phyloP scores from a whole-genome alignment of 495 filamentous ascomycete genomes.

The Cercophora scortea region DNA sequence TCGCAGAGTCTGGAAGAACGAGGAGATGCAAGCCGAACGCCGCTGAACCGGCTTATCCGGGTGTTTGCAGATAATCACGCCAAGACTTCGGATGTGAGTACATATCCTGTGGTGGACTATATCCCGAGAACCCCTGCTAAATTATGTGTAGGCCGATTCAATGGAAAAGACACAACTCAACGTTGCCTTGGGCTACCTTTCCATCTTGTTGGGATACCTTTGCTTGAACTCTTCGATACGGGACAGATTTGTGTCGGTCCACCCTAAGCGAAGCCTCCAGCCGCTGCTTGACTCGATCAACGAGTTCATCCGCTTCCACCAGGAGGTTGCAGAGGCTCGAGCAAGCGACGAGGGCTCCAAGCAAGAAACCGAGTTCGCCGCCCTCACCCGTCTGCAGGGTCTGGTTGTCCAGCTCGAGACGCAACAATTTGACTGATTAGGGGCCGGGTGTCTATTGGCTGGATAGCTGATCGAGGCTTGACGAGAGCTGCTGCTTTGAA shows the following conservation, averaged over 20 bases:
- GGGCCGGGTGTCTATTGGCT: too few species aligned
- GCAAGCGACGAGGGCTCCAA: conserved; percentile 39
- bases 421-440: not conserved
- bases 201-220: conserved; percentile 74
- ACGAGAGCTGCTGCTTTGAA: too few species aligned
- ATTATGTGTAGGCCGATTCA: conserved; percentile 59
- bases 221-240: conserved; percentile 52
- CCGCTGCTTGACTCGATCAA: conserved; percentile 68
- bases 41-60: conserved; percentile 38
- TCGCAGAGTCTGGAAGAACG: conserved; percentile 27
- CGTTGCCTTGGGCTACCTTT: conserved; percentile 85
- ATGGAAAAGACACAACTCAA: conserved; percentile 77
- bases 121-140: not conserved
- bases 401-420: conserved; percentile 33
- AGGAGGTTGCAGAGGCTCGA: conserved; percentile 56
- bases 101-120: conserved; percentile 23
- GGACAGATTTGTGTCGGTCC: conserved; percentile 37
- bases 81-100: conserved; percentile 41
- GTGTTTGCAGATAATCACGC: conserved; percentile 46
- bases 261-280: conserved; percentile 53
- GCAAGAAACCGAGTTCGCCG: conserved; percentile 38
- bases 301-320: conserved; percentile 75
- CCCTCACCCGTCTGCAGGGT: conserved; percentile 48
- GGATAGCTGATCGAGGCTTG: too few species aligned
- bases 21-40: conserved; percentile 16